Conservation (phyloP, 768 basidiomycete genomes). For the Macrolepiota fuliginosa region DNA sequence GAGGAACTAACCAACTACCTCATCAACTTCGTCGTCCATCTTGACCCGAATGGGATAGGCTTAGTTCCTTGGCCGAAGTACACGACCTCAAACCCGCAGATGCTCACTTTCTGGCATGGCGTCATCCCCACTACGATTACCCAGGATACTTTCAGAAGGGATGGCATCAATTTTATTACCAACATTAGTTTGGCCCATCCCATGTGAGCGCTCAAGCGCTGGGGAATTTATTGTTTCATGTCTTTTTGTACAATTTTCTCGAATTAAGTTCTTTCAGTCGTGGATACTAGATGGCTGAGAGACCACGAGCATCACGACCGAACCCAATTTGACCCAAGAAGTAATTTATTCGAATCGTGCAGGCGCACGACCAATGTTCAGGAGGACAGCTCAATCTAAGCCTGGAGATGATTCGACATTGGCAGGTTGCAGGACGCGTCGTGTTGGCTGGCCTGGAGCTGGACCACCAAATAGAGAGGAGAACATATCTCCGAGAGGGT, state of each 20-base stretch:
- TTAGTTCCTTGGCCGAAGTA: conserved; percentile 46
- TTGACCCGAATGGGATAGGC: conserved; percentile 40
- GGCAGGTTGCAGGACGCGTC: conserved; percentile 47
- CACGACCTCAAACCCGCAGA: conserved; percentile 26
- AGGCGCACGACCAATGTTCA: not conserved
- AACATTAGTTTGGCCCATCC: conserved; percentile 30
- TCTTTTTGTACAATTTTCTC: not conserved
- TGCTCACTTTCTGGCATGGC: conserved; percentile 40
- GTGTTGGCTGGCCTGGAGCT: conserved; percentile 32
- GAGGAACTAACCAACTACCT: conserved; percentile 34
- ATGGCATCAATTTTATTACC: conserved; percentile 34
- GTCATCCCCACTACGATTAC: conserved; percentile 30
- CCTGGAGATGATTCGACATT: conserved; percentile 30
- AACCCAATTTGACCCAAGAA: not conserved
- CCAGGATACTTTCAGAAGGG: conserved; percentile 41
- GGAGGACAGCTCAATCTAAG: conserved; percentile 37
- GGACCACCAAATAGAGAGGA: conserved; percentile 85
- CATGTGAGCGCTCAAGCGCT: not conserved
- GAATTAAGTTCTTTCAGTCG: not conserved
- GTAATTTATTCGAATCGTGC: not conserved
- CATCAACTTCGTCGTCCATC: conserved; percentile 38
- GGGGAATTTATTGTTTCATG: not conserved
- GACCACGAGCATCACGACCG: not conserved
- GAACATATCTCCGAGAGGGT: conserved; percentile 87
- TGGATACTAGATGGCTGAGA: not conserved